Base-by-base conservation (phyloP, 345 rosid genomes). In the Arabis alpina region DNA sequence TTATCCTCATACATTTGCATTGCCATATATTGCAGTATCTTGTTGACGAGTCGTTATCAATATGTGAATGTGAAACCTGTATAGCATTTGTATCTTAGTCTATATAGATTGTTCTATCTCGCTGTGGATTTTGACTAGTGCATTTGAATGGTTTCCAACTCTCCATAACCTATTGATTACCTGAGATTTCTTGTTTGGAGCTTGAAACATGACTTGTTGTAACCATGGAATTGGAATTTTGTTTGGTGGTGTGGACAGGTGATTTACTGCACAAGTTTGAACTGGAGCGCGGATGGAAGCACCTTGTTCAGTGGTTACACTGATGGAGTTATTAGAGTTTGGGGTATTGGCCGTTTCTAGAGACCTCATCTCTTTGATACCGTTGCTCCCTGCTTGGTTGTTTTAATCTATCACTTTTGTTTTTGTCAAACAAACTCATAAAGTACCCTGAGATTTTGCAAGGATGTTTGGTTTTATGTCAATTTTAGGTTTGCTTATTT, bases 261-360 rank as follows among this genome's bases (percentile, higher is more conserved):
- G 57, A 91, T 89, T 5, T 87, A 83, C 85, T 93, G 98, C 85
- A 91, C 97, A 53, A 76, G 98, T 67, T 71, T 93, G 86, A 88
- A 64, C 88, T 93, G 98, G 98, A 93, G 92, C 67, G 84, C 80
- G 0, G 98, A 93, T 75, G 98, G 98, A 78, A 91, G 92, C 80
- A 89, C 96, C 42, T 67, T 93, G 80, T 93, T 88, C 83, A 89
- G 97, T 58, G 98, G 98, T 9, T 93, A 91, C 36, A 93, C 97
- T 0, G 98, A 93, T 70, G 97, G 98, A 39, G 97, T 93, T 8
- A 80, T 93, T 80, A 81, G 98, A 83, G 97, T 93, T 50, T 93
- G 98, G 98, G 98, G 97, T 12, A 71, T 93, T 25, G 93, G 96
- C 13, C 98, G 97, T 74, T 87, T 77, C 79, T 83, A 85, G 63